These are phyloP conservation scores for Capronia epimyces DNA, from an alignment of 2,329 filamentous ascomycete genomes.

Conservation along the genomic window DNA sequence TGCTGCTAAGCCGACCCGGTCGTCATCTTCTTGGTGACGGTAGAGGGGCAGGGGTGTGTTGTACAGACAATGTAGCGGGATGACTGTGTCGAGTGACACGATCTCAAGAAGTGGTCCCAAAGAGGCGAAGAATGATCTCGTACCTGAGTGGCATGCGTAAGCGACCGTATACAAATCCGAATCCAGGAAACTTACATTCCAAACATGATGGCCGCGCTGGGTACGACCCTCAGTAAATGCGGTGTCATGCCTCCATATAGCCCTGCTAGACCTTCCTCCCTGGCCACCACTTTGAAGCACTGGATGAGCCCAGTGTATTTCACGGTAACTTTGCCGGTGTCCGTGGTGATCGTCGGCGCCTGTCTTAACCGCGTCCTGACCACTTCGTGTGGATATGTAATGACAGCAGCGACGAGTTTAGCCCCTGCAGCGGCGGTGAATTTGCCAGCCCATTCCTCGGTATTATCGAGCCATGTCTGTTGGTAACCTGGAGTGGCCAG, in stretches of 20 bases:
- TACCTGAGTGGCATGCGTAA: constrained; percentile 36
- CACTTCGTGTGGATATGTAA: constrained; percentile 91
- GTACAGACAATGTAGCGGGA: background rate
- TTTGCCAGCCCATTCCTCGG: constrained; percentile 73
- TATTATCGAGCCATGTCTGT: constrained; percentile 66
- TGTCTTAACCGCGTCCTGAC: constrained; percentile 79
- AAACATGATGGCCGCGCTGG: constrained; percentile 93
- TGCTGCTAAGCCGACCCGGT: background rate
- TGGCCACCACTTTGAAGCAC: constrained; percentile 81
- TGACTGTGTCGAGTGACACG: background rate
- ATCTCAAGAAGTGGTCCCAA: constrained; percentile 33
- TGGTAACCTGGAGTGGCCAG: constrained; percentile 53
- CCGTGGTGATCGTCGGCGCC: constrained; percentile 73
- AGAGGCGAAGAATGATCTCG: constrained; percentile 34
- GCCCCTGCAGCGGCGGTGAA: constrained; percentile 72
- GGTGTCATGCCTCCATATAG: constrained; percentile 89
- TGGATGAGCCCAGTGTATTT: constrained; percentile 87
- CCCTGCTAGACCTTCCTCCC: constrained; percentile 78
- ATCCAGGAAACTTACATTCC: constrained; percentile 59
- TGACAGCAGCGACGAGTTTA: constrained; percentile 75
- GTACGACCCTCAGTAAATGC: constrained; percentile 84
- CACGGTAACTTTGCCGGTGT: constrained; percentile 55
- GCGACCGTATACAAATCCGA: constrained; percentile 16
- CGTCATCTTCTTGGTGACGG: background rate
- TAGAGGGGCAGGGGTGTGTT: background rate